Conservation (phyloP, 208 protist genomes). For the Vickermania spadyakhi region DNA sequence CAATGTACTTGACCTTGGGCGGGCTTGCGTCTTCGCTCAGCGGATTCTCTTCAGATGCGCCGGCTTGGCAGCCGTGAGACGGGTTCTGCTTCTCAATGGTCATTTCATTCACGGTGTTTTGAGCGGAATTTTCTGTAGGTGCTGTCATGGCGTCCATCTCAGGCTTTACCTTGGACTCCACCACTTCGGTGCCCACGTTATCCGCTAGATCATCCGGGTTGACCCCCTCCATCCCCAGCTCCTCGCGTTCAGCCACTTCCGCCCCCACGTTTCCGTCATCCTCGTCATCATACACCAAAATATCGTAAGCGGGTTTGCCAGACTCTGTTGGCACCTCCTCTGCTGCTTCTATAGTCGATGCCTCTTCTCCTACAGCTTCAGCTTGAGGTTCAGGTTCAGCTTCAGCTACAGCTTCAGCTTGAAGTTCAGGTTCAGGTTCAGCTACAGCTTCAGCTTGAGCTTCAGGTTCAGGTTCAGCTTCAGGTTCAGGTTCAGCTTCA, state of each 20-base stretch:
- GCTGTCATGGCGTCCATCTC: not conserved
- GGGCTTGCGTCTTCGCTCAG: not conserved
- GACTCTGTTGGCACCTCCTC: not conserved
- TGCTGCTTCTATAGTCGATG: not conserved
- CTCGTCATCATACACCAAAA: not conserved
- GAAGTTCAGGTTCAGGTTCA: not conserved
- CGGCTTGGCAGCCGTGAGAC: slow-evolving; percentile 9
- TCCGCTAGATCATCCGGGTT: slow-evolving; percentile 17
- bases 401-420: not conserved
- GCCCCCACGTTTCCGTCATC: slow-evolving; percentile 14
- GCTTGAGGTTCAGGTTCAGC: not conserved
- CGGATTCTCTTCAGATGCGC: slow-evolving; percentile 4
- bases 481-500: not conserved
- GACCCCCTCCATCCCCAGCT: not conserved
- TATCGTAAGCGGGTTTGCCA: not conserved
- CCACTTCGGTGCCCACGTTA: slow-evolving; percentile 30
- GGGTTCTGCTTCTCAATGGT: slow-evolving; percentile 3
- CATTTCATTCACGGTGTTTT: too few relatives aligned
- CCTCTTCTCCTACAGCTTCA: not conserved
- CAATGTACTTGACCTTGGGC: not conserved
- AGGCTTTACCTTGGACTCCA: not conserved
- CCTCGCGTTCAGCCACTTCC: slow-evolving; percentile 8
- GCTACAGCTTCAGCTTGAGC: not conserved
- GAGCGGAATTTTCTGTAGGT: not conserved
- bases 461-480: not conserved